Conservation (phyloP, 75 land plant genomes). For the Gnetum montanum region DNA sequence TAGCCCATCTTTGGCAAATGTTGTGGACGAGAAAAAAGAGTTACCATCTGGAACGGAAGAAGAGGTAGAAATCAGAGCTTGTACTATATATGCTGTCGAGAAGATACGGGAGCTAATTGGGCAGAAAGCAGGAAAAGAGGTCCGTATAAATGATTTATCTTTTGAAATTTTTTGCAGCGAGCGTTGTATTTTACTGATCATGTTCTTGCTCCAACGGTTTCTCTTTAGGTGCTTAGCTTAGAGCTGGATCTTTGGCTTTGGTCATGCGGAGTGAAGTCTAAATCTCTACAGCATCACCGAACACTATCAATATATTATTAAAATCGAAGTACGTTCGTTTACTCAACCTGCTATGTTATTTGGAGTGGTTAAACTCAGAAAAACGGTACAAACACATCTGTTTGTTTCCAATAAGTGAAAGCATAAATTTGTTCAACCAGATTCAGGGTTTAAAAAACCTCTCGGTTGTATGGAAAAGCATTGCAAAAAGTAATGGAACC, state of each 20-base stretch:
- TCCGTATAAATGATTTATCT: conserved; percentile 13
- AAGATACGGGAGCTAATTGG: conserved; percentile 60
- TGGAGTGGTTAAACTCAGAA: no score
- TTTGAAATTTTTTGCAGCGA: no score
- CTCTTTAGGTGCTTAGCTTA: conserved; percentile 67
- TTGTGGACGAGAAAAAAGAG: conserved; percentile 58
- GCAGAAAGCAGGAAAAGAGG: conserved; percentile 62
- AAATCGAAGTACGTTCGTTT: no score
- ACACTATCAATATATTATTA: conserved; percentile 87
- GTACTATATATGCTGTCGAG: conserved; percentile 88
- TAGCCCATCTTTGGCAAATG: conserved; percentile 38
- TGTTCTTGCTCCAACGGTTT: no score
- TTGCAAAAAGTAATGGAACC: no score
- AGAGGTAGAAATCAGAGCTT: conserved; percentile 92
- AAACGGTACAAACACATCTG: no score
- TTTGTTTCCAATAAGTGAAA: no score
- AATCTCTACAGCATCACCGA: conserved; percentile 62
- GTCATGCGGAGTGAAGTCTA: conserved; percentile 58
- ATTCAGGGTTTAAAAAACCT: no score
- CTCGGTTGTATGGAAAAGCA: no score
- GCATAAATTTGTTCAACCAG: no score
- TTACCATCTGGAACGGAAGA: conserved; percentile 75
- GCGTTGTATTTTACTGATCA: no score
- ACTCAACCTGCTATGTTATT: no score
- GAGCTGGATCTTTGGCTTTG: conserved; percentile 97